Conservation (phyloP, 2,329 filamentous ascomycete genomes). For the Neopestalotiopsis rosae region DNA sequence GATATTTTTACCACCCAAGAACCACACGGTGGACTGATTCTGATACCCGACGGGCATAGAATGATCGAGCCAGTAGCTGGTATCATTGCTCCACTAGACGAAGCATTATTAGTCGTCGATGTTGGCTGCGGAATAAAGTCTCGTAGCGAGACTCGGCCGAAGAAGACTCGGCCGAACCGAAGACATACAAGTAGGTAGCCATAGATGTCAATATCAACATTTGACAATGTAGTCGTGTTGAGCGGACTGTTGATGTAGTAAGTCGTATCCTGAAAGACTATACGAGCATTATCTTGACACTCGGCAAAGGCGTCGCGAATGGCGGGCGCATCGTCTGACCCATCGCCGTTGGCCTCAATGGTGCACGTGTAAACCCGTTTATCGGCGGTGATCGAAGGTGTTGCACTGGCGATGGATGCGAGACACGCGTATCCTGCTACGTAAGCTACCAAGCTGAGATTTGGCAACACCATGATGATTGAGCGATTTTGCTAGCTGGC, state of each 20-base stretch:
- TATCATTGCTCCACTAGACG: conserved; percentile 7
- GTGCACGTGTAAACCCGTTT: neutral
- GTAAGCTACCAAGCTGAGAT: neutral
- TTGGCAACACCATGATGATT: neutral
- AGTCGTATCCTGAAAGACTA: conserved; percentile 46
- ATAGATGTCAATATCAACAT: conserved; percentile 47
- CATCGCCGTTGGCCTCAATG: conserved; percentile 4
- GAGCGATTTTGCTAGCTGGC: neutral
- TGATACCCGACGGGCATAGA: conserved; percentile 59
- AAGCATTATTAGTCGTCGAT: neutral
- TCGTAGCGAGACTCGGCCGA: neutral
- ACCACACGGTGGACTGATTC: conserved; percentile 60
- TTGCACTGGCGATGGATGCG: neutral
- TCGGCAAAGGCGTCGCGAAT: conserved; percentile 45
- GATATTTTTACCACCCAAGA: conserved; percentile 59
- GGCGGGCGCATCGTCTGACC: conserved; percentile 44
- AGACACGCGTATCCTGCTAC: neutral
- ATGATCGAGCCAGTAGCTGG: conserved; percentile 54
- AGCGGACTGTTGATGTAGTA: conserved; percentile 51
- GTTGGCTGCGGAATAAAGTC: neutral
- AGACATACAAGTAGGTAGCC: conserved; percentile 46
- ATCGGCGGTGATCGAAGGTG: neutral
- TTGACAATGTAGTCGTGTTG: conserved; percentile 46
- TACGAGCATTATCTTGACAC: conserved; percentile 42
- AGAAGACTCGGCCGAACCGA: neutral